Conservation (phyloP, 768 basidiomycete species). For the Tubosaeta sp. region DNA sequence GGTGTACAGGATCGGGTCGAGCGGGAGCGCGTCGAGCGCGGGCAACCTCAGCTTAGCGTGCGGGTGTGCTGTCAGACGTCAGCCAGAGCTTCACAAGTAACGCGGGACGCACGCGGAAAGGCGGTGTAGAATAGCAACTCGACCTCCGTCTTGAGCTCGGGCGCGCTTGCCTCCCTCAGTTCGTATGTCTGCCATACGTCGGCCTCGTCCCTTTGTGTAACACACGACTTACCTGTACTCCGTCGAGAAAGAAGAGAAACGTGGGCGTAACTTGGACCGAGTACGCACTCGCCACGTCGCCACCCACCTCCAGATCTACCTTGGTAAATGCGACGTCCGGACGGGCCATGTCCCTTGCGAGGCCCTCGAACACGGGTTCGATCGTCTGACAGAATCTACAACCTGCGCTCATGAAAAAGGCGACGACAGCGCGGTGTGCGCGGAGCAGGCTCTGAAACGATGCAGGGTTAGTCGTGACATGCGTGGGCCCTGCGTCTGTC, state of each 20-base stretch:
- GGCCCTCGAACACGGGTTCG: constrained; percentile 75
- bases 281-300: constrained; percentile 56
- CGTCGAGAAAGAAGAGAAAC: constrained; percentile 83
- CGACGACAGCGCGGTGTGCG: constrained; percentile 68
- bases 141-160: constrained; percentile 68
- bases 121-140: constrained; percentile 72
- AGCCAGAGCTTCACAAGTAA: background rate
- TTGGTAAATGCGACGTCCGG: constrained; percentile 69
- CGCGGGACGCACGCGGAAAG: constrained; percentile 63
- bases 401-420: constrained; percentile 73
- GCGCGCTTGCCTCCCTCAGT: constrained; percentile 64
- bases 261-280: constrained; percentile 79
- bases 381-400: constrained; percentile 83
- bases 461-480: constrained; percentile 68
- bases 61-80: constrained; percentile 57
- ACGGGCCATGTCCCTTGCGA: constrained; percentile 61
- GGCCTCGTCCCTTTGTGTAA: background rate
- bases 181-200: constrained; percentile 49
- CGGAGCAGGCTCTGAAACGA: constrained; percentile 65
- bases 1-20: constrained; percentile 71
- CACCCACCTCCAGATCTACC: constrained; percentile 73
- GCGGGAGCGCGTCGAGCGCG: constrained; percentile 55
- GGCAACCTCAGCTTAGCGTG: constrained; percentile 62
- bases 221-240: constrained; percentile 52
- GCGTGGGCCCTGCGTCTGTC: constrained; percentile 57